Conservation (phyloP, 1,139 yeast genomes). For the Geotrichum macrosporum region DNA sequence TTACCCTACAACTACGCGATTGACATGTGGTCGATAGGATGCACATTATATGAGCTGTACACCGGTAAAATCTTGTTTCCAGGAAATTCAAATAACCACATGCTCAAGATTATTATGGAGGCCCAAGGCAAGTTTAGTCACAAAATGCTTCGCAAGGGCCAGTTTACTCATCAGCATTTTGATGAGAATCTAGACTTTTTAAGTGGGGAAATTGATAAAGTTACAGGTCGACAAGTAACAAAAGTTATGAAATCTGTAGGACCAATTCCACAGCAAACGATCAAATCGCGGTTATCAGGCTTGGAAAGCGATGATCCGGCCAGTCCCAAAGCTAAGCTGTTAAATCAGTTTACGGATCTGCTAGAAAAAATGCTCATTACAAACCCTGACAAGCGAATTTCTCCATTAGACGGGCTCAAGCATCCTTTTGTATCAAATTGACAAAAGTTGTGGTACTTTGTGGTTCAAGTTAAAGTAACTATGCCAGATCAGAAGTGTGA, state of each 20-base stretch:
- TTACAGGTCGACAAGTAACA: slow-evolving; percentile 29
- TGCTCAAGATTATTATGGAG: slow-evolving; percentile 38
- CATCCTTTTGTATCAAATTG: slow-evolving; percentile 51
- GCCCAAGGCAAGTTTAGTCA: slow-evolving; percentile 35
- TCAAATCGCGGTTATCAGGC: slow-evolving; percentile 24
- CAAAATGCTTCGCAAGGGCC: slow-evolving; percentile 34
- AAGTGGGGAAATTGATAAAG: slow-evolving; percentile 29
- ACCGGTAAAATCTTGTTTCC: slow-evolving; percentile 84
- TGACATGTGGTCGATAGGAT: slow-evolving; percentile 90
- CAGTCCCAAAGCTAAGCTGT: slow-evolving; percentile 15
- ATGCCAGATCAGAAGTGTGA: no score
- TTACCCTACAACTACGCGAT: slow-evolving; percentile 74
- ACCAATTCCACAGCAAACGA: slow-evolving; percentile 24
- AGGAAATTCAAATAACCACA: slow-evolving; percentile 48
- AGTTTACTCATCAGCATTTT: slow-evolving; percentile 33
- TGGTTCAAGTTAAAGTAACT: no score
- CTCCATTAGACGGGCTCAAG: slow-evolving; percentile 60
- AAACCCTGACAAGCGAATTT: slow-evolving; percentile 67
- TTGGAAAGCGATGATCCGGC: slow-evolving; percentile 16
- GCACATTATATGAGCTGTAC: slow-evolving; percentile 77
- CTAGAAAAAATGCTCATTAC: slow-evolving; percentile 66
- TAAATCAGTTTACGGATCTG: slow-evolving; percentile 46
- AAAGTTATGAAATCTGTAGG: slow-evolving; percentile 26
- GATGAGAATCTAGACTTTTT: slow-evolving; percentile 34
- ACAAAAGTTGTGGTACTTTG: no score